Percentiles rank a stretch among this genome's conserved stretches.
These are phyloP conservation scores for Blepharisma stoltei DNA, from an alignment of 73 alveolate genomes.

Conservation along the genomic window DNA sequence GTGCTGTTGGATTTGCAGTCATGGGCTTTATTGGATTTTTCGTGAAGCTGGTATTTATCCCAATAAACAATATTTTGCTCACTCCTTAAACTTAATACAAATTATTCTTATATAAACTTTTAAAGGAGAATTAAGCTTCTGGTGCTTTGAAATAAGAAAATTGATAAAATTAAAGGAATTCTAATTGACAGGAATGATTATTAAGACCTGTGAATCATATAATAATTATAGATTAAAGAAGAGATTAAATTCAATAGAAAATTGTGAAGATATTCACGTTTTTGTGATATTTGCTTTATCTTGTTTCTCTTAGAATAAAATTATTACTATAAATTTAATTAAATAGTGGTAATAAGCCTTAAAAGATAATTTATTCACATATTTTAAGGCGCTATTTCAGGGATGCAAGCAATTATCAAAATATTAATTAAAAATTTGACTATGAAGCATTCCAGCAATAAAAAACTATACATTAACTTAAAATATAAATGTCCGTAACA, in stretches of 20 bases:
- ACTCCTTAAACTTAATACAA: background rate
- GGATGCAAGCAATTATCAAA: background rate
- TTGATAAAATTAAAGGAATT: background rate
- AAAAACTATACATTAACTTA: background rate
- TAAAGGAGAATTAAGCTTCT: too few relatives aligned
- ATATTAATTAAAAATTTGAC: background rate
- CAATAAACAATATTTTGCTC: conserved; percentile 80
- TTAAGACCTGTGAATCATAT: background rate
- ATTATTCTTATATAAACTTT: too few relatives aligned
- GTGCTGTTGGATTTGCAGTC: conserved; percentile 83
- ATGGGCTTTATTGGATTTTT: conserved; percentile 84
- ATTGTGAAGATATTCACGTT: background rate
- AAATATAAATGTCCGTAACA: background rate
- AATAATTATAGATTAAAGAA: background rate
- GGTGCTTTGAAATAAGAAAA: background rate
- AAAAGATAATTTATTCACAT: background rate
- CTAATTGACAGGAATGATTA: background rate
- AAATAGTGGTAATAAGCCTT: background rate
- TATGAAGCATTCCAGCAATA: background rate
- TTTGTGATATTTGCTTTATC: background rate
- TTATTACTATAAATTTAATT: background rate
- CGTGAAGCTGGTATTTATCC: conserved; percentile 80
- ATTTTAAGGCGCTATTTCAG: background rate
- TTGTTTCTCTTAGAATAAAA: background rate
- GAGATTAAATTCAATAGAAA: background rate